phyloP scores from a whole-genome alignment of 441 rosid species.

The Jatropha podagrica region DNA sequence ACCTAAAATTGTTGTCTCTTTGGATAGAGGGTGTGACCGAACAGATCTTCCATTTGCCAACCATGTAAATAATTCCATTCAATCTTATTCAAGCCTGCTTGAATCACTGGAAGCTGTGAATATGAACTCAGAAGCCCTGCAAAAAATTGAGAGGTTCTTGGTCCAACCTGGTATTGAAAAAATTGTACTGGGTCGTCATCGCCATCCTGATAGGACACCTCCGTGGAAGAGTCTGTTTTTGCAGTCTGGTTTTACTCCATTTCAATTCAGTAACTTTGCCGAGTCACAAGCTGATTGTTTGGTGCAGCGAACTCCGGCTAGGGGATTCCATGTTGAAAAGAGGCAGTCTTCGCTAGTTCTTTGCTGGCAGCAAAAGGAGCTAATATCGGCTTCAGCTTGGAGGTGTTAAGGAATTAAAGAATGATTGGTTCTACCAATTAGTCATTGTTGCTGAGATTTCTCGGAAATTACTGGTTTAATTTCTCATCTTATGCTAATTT shows the following conservation, averaged over 20 bases:
- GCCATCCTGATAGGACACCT: constrained; percentile 36
- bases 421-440: constrained; percentile 18
- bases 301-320: constrained; percentile 50
- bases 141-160: constrained; percentile 59
- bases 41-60: constrained; percentile 54
- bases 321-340: constrained; percentile 72
- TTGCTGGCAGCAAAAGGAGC: constrained; percentile 66
- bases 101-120: constrained; percentile 67
- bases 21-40: constrained; percentile 53
- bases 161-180: constrained; percentile 55
- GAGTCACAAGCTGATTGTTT: constrained; percentile 69
- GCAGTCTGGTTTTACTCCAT: constrained; percentile 52
- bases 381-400: constrained; percentile 66
- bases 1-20: constrained; percentile 56
- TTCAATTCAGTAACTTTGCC: constrained; percentile 58
- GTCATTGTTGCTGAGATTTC: constrained; percentile 33
- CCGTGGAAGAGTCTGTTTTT: constrained; percentile 45
- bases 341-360: constrained; percentile 55
- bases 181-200: constrained; percentile 46
- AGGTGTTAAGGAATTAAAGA: constrained; percentile 37
- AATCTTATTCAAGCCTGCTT: constrained; percentile 45
- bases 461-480: constrained; percentile 32
- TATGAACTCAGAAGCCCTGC: constrained; percentile 41
- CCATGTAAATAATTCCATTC: constrained; percentile 49
- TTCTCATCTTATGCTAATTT: constrained; percentile 43